Percentiles rank a stretch among this genome's conserved stretches.
These are phyloP conservation scores for Avena insularis DNA, from an alignment of 176 grass and related monocot species.

Conservation along the genomic window DNA sequence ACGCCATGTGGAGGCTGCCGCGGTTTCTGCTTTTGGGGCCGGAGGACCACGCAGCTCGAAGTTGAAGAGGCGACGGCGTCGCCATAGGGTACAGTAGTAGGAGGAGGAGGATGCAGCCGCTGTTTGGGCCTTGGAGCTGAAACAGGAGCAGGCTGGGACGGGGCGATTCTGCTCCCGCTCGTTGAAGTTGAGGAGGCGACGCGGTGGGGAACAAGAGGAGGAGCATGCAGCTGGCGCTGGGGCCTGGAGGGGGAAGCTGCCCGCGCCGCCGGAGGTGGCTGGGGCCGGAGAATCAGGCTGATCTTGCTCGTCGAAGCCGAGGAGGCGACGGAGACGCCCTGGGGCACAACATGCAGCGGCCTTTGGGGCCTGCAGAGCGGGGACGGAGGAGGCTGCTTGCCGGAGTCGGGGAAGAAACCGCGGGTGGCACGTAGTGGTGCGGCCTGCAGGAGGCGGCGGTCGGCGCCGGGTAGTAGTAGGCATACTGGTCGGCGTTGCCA, in stretches of 20 bases:
- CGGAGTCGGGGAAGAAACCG: slow-evolving; percentile 9
- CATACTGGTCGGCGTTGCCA: background rate
- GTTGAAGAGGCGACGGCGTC: background rate
- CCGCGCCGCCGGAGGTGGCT: background rate
- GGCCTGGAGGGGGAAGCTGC: background rate
- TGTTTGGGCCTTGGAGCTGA: background rate
- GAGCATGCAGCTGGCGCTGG: background rate
- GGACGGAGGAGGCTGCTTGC: slow-evolving; percentile 13
- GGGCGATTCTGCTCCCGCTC: background rate
- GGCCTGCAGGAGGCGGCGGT: background rate
- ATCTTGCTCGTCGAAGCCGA: background rate
- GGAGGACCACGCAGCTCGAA: background rate
- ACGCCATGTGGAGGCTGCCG: background rate
- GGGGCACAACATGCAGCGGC: background rate
- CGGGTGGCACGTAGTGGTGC: background rate
- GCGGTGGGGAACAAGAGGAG: background rate
- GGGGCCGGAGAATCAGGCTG: background rate
- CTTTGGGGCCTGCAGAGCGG: background rate
- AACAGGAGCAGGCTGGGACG: background rate
- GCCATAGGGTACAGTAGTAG: slow-evolving; percentile 11
- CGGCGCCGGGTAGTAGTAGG: background rate
- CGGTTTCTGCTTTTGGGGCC: background rate
- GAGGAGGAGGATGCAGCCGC: background rate
- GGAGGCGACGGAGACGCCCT: background rate
- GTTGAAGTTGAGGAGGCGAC: slow-evolving; percentile 17